Evolutionary conservation across 106 monocot species (phyloP), one percentile per base, ranked within the genome.

Genomic region (Narthecium ossifragum): DNA sequence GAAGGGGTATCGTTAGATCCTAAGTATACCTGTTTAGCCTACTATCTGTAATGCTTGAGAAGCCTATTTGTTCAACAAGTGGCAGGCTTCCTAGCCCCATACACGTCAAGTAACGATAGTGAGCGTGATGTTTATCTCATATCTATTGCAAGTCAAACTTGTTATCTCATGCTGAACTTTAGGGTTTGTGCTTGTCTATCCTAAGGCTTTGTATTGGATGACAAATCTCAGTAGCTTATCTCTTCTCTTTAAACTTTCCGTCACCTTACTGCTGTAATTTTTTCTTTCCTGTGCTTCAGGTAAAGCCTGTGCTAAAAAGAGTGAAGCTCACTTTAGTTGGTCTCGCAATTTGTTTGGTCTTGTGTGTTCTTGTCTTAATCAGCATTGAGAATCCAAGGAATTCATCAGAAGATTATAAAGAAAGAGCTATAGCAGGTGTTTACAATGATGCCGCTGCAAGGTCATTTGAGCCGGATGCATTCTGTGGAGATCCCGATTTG

Each of bases 401-500:
- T n/a, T 26, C 58, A 15, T 60, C 29, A 23, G 72, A 78, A 31
- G 65, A 67, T 73, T 15, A 9, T 1, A 38, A 61, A 6, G 72
- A 20, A 21, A 70, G 77, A 49, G 75, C 73, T 29, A 57, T 89
- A 29, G 63, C 88, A 43, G 89, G 85, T 55, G 75, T 67, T 58
- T 94, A 94, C 50, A 83, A 56, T 46, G 93, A 94, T 67, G 70
- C 37, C 14, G 71, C 93, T 62, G 93, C 93, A 31, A 94, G 77
- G 64, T 85, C 83, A 40, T 94, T 89, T 55, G 93, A 94, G 49
- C 89, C 85, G 37, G 89, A 89, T 68, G 93, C 93, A 34, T 94
- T 94, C 61, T 86, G 80, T 61, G 83, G 78, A 15, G 85, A 83
- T 46, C 71, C 75, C 60, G 74, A 79, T 86, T 50, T 66, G 45